A percentile compares a stretch with the other conserved stretches of the same genome.
Conservation (phyloP, 352 stramenopile genomes). For the Phytophthora fragariaefolia region DNA sequence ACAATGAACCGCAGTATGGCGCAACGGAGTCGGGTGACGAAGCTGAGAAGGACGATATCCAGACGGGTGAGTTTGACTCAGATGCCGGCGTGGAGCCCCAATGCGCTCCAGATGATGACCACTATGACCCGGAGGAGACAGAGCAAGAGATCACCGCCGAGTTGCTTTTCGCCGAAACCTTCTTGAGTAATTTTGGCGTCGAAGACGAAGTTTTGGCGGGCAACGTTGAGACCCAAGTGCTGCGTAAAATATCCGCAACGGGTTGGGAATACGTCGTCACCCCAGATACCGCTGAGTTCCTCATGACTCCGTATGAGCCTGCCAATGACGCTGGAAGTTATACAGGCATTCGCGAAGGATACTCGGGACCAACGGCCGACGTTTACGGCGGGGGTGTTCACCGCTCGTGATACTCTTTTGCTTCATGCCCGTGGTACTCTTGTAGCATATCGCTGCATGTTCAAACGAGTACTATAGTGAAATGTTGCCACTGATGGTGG, state of each 20-base stretch:
- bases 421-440: constrained; percentile 30
- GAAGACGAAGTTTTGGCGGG: constrained; percentile 22
- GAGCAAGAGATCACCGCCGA: not conserved
- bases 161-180: constrained; percentile 16
- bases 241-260: constrained; percentile 8
- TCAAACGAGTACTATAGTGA: constrained; percentile 30
- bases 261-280: constrained; percentile 18
- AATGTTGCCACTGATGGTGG: constrained; percentile 1
- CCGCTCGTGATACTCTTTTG: constrained; percentile 20
- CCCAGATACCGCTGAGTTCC: constrained; percentile 1
- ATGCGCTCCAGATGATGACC: not conserved
- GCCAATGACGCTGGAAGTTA: not conserved
- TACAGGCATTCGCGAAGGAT: constrained; percentile 7
- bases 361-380: constrained; percentile 1
- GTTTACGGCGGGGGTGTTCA: constrained; percentile 7
- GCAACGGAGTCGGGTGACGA: constrained; percentile 23
- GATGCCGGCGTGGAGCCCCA: not conserved
- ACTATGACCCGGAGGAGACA: not conserved
- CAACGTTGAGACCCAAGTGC: constrained; percentile 13
- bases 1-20: not conserved
- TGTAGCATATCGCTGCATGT: constrained; percentile 21
- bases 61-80: not conserved
- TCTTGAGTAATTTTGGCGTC: constrained; percentile 11
- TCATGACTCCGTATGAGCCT: constrained; percentile 15
- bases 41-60: constrained; percentile 14